Conservation (phyloP, 2,329 filamentous ascomycete genomes). For the Penicillium hordei region DNA sequence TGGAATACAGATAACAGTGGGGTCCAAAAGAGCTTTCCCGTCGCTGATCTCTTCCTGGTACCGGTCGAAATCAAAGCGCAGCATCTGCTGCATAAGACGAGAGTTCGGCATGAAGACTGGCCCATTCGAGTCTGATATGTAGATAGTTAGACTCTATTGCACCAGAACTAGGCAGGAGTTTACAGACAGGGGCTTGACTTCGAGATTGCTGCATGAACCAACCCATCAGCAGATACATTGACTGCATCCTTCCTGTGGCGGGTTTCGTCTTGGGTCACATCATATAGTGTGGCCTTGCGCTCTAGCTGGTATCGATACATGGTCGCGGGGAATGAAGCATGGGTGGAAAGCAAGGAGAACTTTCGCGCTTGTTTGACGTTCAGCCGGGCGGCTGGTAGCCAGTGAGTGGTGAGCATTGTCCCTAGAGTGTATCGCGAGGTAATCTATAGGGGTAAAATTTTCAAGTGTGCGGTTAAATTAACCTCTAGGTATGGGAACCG, state of each 20-base stretch:
- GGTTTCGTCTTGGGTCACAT: constrained; percentile 8
- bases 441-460: background rate
- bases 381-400: constrained; percentile 6
- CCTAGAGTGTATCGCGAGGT: background rate
- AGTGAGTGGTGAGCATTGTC: background rate
- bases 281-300: constrained; percentile 8
- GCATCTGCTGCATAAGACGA: constrained; percentile 12
- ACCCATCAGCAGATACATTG: constrained; percentile 2
- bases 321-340: constrained; percentile 7
- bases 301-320: constrained; percentile 10
- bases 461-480: background rate
- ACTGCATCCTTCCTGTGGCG: constrained; percentile 8
- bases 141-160: background rate
- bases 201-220: constrained; percentile 5
- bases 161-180: background rate
- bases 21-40: constrained; percentile 2
- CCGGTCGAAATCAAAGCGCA: constrained; percentile 8
- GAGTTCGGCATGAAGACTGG: constrained; percentile 12
- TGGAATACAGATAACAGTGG: constrained; percentile 3
- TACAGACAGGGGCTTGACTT: constrained; percentile 12
- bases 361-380: constrained; percentile 2
- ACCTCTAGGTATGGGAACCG: background rate
- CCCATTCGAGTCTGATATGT: constrained; percentile 6
- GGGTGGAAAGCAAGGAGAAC: constrained; percentile 9
- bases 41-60: constrained; percentile 8